phyloP scores from a whole-genome alignment of 2,329 filamentous ascomycete species.

The Corniculantispora saksenae region DNA sequence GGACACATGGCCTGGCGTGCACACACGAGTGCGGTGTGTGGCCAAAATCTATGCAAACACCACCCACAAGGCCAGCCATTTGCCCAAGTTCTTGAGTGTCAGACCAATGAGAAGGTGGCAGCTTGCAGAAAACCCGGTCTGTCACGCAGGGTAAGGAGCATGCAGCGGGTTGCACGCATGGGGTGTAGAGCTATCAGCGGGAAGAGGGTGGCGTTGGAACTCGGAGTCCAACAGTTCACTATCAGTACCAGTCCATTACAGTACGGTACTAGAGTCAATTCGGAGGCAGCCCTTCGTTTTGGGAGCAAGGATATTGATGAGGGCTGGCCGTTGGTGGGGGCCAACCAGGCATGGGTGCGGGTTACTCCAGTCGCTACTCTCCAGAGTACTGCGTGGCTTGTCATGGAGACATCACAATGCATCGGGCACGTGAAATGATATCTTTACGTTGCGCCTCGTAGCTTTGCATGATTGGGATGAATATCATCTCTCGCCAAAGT shows the following conservation, averaged over 20 bases:
- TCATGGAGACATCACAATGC: conserved; percentile 12
- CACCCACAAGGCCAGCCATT: conserved; percentile 5
- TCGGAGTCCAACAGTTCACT: conserved; percentile 14
- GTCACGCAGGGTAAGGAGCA: conserved; percentile 17
- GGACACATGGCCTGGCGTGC: conserved; percentile 14
- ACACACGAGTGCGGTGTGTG: conserved; percentile 14
- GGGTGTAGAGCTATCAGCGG: conserved; percentile 10
- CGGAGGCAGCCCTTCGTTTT: conserved; percentile 11
- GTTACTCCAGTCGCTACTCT: conserved; percentile 13
- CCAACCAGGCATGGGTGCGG: conserved; percentile 18
- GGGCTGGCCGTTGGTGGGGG: conserved; percentile 19
- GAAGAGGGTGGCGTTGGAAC: neutral
- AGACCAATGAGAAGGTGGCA: conserved; percentile 8
- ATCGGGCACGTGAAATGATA: neutral
- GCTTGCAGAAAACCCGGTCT: conserved; percentile 7
- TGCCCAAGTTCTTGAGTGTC: neutral
- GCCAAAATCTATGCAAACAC: neutral
- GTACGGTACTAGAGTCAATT: conserved; percentile 10
- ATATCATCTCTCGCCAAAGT: neutral
- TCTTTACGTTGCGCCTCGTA: neutral
- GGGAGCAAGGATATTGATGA: conserved; percentile 17
- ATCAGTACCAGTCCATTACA: conserved; percentile 9
- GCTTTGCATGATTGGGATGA: neutral
- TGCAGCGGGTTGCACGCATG: conserved; percentile 15
- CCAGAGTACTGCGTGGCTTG: conserved; percentile 4